Base-by-base conservation (phyloP, 1,139 yeast species). In the Geotrichum carabidarum region DNA sequence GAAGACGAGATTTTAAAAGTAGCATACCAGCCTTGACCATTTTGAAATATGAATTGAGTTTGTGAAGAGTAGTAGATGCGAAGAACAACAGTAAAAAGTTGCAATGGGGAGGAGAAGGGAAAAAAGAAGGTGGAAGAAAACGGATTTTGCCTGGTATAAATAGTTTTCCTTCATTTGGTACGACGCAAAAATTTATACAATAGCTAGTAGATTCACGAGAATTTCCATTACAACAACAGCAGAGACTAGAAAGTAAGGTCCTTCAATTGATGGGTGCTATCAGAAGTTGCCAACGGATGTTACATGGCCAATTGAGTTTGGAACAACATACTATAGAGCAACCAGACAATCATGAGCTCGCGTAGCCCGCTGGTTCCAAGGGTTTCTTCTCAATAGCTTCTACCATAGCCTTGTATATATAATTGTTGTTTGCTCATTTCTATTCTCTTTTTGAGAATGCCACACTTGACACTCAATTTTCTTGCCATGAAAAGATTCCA, bases 11-110 rank as follows among this genome's bases (percentile, higher is more conserved):
- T 17, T 8, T n/a, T 17, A 27, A 8, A 35, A n/a, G 17, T 17
- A 15, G 37, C 49, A 22, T 46, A 46, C 49, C 50, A 44, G 53
- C 53, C 35, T 50, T 50, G 35, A 50, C 53, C 53, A 50, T 50
- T 48, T 32, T 48, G 34, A 35, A 15, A 17, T 40, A n/a, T 22
- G 17, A 34, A 9, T 31, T 35, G 27, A 34, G 27, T 42, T 30
- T 32, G 43, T 17, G 36, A 18, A 14, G 8, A 48, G 40, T 31
- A 48, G 37, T 37, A 11, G n/a, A n/a, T n/a, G n/a, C n/a, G n/a
- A n/a, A n/a, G n/a, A n/a, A n/a, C n/a, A 40, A 42, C 12, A 27
- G 14, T 31, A 40, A 12, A 27, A 27, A 47, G 22, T 17, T n/a
- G 32, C n/a, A 14, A 36, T 17, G 34, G 37, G 14, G 34, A 14